A percentile compares a stretch with the other conserved stretches of the same genome.
These are phyloP conservation scores for Mortierella sp. DNA, from an alignment of 371 early-diverging fungal species.

Conservation along the genomic window DNA sequence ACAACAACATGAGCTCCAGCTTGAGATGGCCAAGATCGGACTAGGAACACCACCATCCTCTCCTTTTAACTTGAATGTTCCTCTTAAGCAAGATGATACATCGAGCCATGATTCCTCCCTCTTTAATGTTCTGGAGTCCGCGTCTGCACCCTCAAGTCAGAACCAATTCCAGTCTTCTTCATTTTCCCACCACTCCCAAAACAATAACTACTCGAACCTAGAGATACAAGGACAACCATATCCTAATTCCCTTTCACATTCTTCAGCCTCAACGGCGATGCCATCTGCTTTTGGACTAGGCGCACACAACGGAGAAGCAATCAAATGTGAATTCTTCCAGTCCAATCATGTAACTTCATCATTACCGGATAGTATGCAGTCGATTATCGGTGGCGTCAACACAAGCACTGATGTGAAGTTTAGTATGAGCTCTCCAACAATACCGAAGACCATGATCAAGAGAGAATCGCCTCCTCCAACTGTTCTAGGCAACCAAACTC, in stretches of 20 bases:
- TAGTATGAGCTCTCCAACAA: slow-evolving; percentile 3
- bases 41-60: slow-evolving; percentile 29
- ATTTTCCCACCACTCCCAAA: background rate
- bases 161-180: background rate
- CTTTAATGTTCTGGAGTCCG: background rate
- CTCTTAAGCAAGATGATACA: background rate
- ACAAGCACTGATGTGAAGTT: background rate
- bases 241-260: background rate
- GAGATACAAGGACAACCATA: background rate
- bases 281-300: too few relatives aligned
- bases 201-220: background rate
- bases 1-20: slow-evolving; percentile 23
- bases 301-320: background rate
- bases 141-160: background rate
- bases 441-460: slow-evolving; percentile 11
- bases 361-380: background rate
- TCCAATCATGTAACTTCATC: slow-evolving; percentile 14
- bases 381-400: slow-evolving; percentile 1
- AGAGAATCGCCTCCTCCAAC: slow-evolving; percentile 20
- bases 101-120: background rate
- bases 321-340: slow-evolving; percentile 11
- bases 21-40: slow-evolving; percentile 30
- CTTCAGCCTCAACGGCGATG: background rate
- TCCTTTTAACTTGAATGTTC: background rate
- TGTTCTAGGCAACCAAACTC: slow-evolving; percentile 4